These are phyloP conservation scores for Blastobotrys illinoisensis DNA, from an alignment of 1,139 yeast species.

Conservation along the genomic window DNA sequence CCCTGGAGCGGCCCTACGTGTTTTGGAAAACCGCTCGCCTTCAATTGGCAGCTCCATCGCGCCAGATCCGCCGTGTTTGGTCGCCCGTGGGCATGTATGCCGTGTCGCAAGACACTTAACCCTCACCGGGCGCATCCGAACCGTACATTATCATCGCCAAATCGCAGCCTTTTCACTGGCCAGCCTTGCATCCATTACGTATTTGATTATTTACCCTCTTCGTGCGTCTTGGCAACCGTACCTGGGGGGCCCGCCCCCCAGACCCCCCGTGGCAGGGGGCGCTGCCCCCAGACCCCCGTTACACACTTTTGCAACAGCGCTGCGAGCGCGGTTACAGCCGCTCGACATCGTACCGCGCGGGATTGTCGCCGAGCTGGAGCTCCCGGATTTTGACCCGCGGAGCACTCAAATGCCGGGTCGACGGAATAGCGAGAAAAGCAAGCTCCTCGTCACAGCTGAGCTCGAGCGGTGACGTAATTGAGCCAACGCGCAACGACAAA, in stretches of 20 bases:
- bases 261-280: background rate
- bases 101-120: background rate
- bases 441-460: background rate
- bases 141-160: background rate
- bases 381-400: too few species aligned
- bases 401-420: too few species aligned
- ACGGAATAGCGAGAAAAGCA: background rate
- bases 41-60: background rate
- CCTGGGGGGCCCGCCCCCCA: background rate
- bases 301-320: too few species aligned
- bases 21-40: conserved; percentile 1
- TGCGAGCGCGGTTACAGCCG: too few species aligned
- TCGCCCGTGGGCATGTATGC: background rate
- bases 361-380: too few species aligned
- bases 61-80: background rate
- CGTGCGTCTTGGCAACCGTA: too few species aligned
- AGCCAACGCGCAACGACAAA: background rate
- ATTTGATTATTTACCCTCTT: background rate
- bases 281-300: too few species aligned
- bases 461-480: background rate
- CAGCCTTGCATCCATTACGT: background rate
- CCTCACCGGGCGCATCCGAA: background rate
- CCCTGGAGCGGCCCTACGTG: background rate
- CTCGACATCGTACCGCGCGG: too few species aligned
- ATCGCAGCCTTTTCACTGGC: background rate